Base-by-base conservation (phyloP, 106 monocot species). In the Dendrobium huoshanense region DNA sequence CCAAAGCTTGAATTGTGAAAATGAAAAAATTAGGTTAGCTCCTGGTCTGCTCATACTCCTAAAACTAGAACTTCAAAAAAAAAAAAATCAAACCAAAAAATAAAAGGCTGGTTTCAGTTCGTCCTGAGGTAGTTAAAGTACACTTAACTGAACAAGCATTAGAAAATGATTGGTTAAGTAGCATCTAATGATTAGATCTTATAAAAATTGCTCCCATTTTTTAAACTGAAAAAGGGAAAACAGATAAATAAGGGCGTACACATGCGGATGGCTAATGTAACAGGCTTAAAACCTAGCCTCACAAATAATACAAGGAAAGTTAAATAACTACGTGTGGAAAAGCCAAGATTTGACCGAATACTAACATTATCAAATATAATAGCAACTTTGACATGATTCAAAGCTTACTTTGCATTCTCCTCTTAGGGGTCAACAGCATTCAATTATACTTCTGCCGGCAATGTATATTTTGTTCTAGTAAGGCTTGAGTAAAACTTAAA, bases 331-430 rank as follows among this genome's bases (percentile, higher is more conserved):
- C 3, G 15, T 70, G 13, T 37, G 2, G 15, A 70, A 70, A 70
- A 70, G 29, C 33, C 70, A 11, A 70, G 33, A 70, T 37, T 70
- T 70, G 70, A 70, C 4, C 3, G 13, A 33, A 37, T 70, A 37
- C 70, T 70, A 70, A 70, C 37, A 37, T 70, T 70, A 37, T 5
- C 11, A 70, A 70, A 74, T 7, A 44, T 37, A 74, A 76, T 41
- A 75, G 3, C 49, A 76, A 22, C 9, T 76, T 25, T 76, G 74
- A 76, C 48, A 74, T 27, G 75, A 76, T 24, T n/a, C 27, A 20
- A 76, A 49, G 49, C 22, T 76, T 76, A 76, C 2, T 13, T 47
- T 49, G 45, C 25, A 18, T 74, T 4, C 33, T 74, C 33, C 73
- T 27, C 49, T 41, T 42, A 49, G 13, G 76, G 5, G 2, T 49